Conservation (phyloP, 495 filamentous ascomycete genomes). For the Daldinia vernicosa region DNA sequence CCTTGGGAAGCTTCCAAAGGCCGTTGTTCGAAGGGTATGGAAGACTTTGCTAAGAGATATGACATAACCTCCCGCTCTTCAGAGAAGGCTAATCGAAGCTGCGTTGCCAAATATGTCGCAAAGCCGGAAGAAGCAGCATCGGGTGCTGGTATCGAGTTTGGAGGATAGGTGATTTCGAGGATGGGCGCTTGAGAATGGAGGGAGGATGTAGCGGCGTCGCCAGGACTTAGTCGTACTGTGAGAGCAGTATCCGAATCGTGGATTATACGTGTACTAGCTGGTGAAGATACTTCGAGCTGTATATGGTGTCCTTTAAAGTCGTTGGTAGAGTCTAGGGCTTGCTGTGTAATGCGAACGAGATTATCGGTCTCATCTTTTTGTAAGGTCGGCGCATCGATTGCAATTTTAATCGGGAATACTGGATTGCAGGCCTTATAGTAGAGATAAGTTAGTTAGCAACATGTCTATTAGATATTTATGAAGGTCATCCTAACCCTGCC, state of each 20-base stretch:
- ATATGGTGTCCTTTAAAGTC: slow-evolving; percentile 93
- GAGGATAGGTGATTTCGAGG: slow-evolving; percentile 82
- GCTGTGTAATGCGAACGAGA: slow-evolving; percentile 84
- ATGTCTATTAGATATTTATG: neutral
- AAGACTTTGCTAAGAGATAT: slow-evolving; percentile 73
- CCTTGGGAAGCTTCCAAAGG: slow-evolving; percentile 54
- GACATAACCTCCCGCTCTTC: slow-evolving; percentile 92
- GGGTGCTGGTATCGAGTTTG: slow-evolving; percentile 73
- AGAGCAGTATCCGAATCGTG: slow-evolving; percentile 58
- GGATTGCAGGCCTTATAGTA: slow-evolving; percentile 77
- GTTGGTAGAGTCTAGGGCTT: slow-evolving; percentile 88
- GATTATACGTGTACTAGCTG: slow-evolving; percentile 45
- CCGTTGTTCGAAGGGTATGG: slow-evolving; percentile 59
- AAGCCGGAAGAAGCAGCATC: slow-evolving; percentile 76
- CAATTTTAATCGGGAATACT: slow-evolving; percentile 85
- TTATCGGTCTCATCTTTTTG: slow-evolving; percentile 75
- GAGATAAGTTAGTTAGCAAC: slow-evolving; percentile 8
- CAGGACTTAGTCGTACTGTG: slow-evolving; percentile 72
- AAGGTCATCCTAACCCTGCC: slow-evolving; percentile 71
- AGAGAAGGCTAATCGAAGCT: slow-evolving; percentile 79
- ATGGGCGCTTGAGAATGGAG: slow-evolving; percentile 73
- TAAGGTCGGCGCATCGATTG: slow-evolving; percentile 74
- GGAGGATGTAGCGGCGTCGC: slow-evolving; percentile 67
- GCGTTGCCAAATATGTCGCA: slow-evolving; percentile 80
- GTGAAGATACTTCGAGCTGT: slow-evolving; percentile 71